These are phyloP conservation scores for Backusella psychrophila DNA, from an alignment of 192 early-diverging fungal species.

Conservation along the genomic window DNA sequence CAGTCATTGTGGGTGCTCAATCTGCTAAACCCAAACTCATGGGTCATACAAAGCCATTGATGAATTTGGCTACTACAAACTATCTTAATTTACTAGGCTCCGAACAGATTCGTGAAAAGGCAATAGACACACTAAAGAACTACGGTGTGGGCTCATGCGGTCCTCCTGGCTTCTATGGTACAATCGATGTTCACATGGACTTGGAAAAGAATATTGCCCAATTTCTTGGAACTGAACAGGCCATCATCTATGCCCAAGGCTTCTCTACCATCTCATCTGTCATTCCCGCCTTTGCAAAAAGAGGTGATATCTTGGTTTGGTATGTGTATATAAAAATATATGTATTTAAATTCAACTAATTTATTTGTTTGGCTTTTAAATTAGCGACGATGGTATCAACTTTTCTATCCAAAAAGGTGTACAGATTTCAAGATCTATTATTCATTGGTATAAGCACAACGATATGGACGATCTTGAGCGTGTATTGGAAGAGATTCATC, in stretches of 20 bases:
- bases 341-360: background rate
- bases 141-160: constrained; percentile 98
- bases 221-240: constrained; percentile 80
- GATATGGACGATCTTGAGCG: constrained; percentile 94
- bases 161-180: constrained; percentile 95
- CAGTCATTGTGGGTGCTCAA: constrained; percentile 67
- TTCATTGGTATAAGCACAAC: constrained; percentile 95
- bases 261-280: constrained; percentile 91
- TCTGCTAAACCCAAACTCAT: constrained; percentile 63
- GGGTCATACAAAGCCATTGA: constrained; percentile 59
- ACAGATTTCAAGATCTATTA: constrained; percentile 81
- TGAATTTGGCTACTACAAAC: constrained; percentile 88
- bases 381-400: constrained; percentile 84
- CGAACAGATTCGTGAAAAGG: constrained; percentile 78
- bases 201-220: constrained; percentile 84
- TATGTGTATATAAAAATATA: constrained; percentile 41
- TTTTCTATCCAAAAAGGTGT: constrained; percentile 91
- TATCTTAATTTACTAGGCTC: constrained; percentile 80
- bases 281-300: constrained; percentile 95
- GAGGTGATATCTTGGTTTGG: constrained; percentile 92
- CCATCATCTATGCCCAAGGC: constrained; percentile 95
- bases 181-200: constrained; percentile 92
- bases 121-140: constrained; percentile 61
- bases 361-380: background rate
- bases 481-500: constrained; percentile 72